Evolutionary conservation across 129 eudicot species (phyloP), one percentile per base, ranked within the genome.

Genomic region (Lactuca saligna): DNA sequence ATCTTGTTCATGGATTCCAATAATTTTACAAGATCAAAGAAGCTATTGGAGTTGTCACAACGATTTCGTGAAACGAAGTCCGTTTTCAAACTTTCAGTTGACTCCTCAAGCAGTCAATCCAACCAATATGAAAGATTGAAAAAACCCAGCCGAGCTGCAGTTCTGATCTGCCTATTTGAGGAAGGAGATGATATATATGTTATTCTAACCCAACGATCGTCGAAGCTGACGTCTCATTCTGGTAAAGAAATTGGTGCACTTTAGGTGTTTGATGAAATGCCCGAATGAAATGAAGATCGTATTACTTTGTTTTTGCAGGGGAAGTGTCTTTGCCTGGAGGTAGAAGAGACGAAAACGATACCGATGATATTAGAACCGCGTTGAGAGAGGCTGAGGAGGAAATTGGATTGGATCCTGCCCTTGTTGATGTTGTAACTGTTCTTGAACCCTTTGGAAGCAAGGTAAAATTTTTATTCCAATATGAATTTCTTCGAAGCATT

Each of bases 241-340:
- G 93, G 93, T 88, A 41, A 73, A 68, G 5, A 20, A 31, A 44
- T 17, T 44, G 9, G 5, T 54, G 16, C 15, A 58, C 32, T 61
- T 61, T 9, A 48, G 37, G 5, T 62, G 70, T 17, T 16, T 4
- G 53, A 61, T 54, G 15, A 31, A 67, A 35, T 50, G 11, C 37
- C 33, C 37, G 8, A 34, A 3, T 31, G 71, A 38, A 60, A 5
- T 66, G 16, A 55, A 31, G 48, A 5, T 35, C 29, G 49, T 61
- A 4, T 61, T 50, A 8, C 15, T 63, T 41, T 65, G 42, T 72
- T 49, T 16, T 16, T 83, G 66, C 74, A 90, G 97, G 91, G 7
- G 84, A 90, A 77, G 95, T 90, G 66, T 76, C 95, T 16, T 84
- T 86, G 82, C 94, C 96, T 3, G 97, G 97, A 74, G 95, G 97